Base-by-base conservation (phyloP, 1,284 basidiomycete species). In the Dichomitus squalens region DNA sequence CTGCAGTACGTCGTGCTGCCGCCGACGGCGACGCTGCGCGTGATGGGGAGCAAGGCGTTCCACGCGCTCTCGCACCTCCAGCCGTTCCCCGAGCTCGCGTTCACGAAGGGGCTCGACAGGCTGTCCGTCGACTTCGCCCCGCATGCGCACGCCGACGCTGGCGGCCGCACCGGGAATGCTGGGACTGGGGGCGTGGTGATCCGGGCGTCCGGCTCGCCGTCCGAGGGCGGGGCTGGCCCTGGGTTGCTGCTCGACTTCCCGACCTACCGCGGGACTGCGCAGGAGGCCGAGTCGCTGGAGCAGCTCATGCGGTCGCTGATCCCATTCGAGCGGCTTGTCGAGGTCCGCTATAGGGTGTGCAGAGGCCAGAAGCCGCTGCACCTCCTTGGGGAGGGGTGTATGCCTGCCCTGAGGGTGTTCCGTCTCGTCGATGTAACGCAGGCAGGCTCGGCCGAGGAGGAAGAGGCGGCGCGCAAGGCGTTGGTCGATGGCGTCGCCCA, bases 201-300 rank as follows among this genome's bases (percentile, higher is more conserved):
- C 20, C 56, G 55, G 14, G 58, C 61, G 4, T 39, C 53, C 9
- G 55, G 58, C 12, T 48, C 58, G 1, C 34, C 44, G 16, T 8
- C 8, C 46, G 21, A 21, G 31, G n/a, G 6, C 21, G 47, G 20
- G 21, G 23, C 12, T 20, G n/a, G 25, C 9, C 49, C 43, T 16
- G 56, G 47, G 6, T 50, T 63, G n/a, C 53, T 60, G 20, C 58
- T 63, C 33, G 61, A 60, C 47, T 38, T 62, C 49, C 50, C 38
- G 35, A 29, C 52, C 20, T 38, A 49, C 27, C 49, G 51, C 41
- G 25, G 53, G 31, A 21, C 35, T 4, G 12, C 43, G 27, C 29
- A 31, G 6, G 27, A 21, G n/a, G 29, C 36, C 21, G 31, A 53
- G 25, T 9, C 29, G 27, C 39, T 36, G 29, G 27, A 29, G 11